Evolutionary conservation across 2,329 filamentous ascomycete species (phyloP).

Genomic region (Monilinia aucupariae): DNA sequence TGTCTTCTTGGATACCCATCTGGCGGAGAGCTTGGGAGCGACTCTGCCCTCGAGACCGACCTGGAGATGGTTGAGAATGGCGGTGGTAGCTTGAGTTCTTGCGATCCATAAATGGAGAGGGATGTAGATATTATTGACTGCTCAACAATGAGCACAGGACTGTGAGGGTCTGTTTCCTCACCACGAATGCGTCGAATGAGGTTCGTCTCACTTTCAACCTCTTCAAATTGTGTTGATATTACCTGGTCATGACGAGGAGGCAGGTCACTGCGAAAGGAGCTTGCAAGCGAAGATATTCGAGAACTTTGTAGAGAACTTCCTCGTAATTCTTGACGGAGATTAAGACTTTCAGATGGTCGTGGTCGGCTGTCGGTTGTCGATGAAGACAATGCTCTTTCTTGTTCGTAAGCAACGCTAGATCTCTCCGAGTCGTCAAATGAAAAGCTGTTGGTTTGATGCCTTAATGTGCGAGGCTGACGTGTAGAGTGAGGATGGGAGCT

Average conservation of each 20-base stretch:
- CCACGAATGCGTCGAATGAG: neutral
- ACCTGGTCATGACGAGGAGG: neutral
- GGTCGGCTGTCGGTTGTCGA: constrained; percentile 23
- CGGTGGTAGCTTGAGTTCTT: constrained; percentile 27
- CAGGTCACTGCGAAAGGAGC: neutral
- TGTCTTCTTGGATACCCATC: constrained; percentile 1
- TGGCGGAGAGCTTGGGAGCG: constrained; percentile 22
- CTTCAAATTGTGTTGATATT: neutral
- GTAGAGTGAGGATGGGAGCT: constrained; percentile 19
- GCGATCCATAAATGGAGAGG: constrained; percentile 10
- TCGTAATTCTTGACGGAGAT: constrained; percentile 29
- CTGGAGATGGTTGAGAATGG: constrained; percentile 32
- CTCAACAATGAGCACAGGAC: neutral
- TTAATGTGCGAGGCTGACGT: constrained; percentile 26
- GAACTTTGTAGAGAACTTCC: constrained; percentile 30
- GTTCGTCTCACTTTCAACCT: neutral
- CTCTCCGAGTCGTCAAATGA: constrained; percentile 35
- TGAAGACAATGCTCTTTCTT: constrained; percentile 26
- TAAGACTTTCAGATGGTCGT: constrained; percentile 20
- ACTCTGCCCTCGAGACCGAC: constrained; percentile 23
- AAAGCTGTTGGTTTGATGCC: constrained; percentile 36
- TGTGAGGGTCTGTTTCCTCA: neutral
- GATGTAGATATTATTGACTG: neutral
- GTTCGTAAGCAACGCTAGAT: constrained; percentile 33
- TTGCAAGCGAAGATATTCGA: constrained; percentile 17